Evolutionary conservation across 352 stramenopile genomes (phyloP), one percentile per base, ranked within the genome.

Genomic region (Pythium pyrilobum): DNA sequence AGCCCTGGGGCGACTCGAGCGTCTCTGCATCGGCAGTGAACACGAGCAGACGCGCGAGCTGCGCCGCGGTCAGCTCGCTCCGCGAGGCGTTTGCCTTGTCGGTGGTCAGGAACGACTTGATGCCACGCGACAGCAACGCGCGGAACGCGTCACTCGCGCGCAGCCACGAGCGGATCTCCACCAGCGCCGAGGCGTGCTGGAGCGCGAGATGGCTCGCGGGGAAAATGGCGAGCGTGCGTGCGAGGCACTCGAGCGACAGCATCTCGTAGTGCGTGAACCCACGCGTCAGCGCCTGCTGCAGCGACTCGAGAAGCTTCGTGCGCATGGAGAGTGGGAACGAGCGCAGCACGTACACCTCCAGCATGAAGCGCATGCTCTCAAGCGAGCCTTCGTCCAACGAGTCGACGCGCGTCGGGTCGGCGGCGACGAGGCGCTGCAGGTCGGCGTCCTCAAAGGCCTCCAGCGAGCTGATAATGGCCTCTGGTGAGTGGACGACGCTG

Each of bases 311-410:
- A 53, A 78, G 73, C 28, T 76, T 74, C 21, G 55, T 65, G 34
- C 75, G 71, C 41, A 87, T 87, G 11, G 69, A 70, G 39, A 87
- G 69, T 15, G 81, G 74, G 48, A 89, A 92, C 24, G 83, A 92
- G 6, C 72, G 77, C 64, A 91, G 69, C 6, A 87, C 77, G 55
- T 90, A 77, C 2, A 89, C 70, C 28, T 89, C 75, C 34, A 92
- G 64, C 28, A 90, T 69, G 64, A 87, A 85, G 3, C 81, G 79
- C 10, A 89, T 55, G 11, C 52, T 66, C 10, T 87, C 67, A 3
- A 89, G 56, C 9, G 74, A 74, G 2, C 31, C 31, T 8, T 58
- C 54, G 39, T 66, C 71, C 20, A 87, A 43, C 13, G 24, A 24
- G 24, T 69, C 48, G 18, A 52, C 29, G 11, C 2, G 36, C 21